Percentiles rank a stretch among this genome's conserved stretches.
Conservation (phyloP, 306 rosid species). For the Quercus parvula region DNA sequence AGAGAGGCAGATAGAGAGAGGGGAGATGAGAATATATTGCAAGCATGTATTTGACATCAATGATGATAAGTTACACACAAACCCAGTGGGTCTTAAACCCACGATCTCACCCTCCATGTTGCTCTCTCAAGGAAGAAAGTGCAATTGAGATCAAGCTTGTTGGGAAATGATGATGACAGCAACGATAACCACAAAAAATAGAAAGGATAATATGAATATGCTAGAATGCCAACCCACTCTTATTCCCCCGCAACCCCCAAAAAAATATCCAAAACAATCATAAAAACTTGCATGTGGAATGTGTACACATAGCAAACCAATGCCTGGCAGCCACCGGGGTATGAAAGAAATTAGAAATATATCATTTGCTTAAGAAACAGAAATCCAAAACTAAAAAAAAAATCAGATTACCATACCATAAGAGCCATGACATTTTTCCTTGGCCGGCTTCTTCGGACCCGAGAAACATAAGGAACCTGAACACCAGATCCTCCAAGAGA, state of each 20-base stretch:
- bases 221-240: too few species aligned
- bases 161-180: too few species aligned
- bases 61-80: too few species aligned
- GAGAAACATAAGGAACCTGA: constrained; percentile 79
- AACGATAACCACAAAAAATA: too few species aligned
- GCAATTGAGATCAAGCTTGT: too few species aligned
- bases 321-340: neutral
- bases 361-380: constrained; percentile 2
- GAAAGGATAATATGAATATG: too few species aligned
- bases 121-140: too few species aligned
- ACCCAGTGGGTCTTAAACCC: too few species aligned
- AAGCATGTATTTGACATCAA: too few species aligned
- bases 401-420: constrained; percentile 44
- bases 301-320: neutral
- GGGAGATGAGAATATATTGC: too few species aligned
- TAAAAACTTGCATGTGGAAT: neutral
- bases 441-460: constrained; percentile 93
- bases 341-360: neutral
- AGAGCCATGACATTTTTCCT: constrained; percentile 72
- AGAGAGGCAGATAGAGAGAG: neutral
- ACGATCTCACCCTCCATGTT: too few species aligned
- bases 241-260: too few species aligned
- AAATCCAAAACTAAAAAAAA: neutral
- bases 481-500: constrained; percentile 80
- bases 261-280: neutral